phyloP scores from a whole-genome alignment of 2,329 filamentous ascomycete genomes.

The Colletotrichum horii region DNA sequence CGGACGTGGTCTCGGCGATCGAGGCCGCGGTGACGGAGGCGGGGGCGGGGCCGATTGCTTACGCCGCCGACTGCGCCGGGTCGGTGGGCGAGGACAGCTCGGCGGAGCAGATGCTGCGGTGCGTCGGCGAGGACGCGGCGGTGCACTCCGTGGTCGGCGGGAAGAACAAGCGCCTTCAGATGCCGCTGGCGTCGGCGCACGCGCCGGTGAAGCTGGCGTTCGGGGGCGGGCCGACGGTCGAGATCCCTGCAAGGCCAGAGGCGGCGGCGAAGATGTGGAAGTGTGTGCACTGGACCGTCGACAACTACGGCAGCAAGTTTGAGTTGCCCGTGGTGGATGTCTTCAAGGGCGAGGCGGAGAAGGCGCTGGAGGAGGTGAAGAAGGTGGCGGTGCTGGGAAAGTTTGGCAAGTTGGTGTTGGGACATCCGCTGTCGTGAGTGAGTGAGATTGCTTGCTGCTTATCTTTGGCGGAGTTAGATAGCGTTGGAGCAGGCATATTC shows the following conservation, averaged over 20 bases:
- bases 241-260: background rate
- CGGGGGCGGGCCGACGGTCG: background rate
- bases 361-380: background rate
- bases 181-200: background rate
- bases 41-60: background rate
- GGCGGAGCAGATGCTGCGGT: background rate
- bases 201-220: background rate
- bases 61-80: conserved; percentile 14
- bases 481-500: background rate
- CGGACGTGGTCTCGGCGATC: background rate
- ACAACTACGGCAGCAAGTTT: background rate
- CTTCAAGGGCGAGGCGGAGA: background rate
- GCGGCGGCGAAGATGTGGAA: background rate
- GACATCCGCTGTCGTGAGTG: background rate
- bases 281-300: background rate
- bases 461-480: background rate
- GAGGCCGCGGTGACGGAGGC: background rate
- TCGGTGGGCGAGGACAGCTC: background rate
- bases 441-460: background rate
- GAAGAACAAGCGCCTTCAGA: background rate
- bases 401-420: conserved; percentile 1
- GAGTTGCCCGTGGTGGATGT: background rate
- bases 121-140: background rate
- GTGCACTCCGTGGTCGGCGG: background rate
- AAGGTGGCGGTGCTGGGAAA: background rate